Conservation (phyloP, 495 filamentous ascomycete species). For the Beverwykella pulmonaria region DNA sequence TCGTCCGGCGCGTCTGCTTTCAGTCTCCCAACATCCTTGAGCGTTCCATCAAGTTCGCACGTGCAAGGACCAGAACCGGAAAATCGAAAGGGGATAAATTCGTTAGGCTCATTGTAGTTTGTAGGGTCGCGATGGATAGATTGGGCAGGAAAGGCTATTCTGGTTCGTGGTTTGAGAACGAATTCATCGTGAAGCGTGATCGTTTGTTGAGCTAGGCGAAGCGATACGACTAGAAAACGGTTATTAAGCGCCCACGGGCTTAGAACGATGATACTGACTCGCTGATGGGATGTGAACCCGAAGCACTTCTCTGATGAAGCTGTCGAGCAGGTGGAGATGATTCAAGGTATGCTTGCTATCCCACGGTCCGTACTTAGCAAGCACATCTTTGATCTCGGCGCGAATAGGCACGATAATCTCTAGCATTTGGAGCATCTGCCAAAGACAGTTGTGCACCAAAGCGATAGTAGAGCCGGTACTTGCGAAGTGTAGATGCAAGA, state of each 20-base stretch:
- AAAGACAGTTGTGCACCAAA: conserved; percentile 12
- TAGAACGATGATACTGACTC: not conserved
- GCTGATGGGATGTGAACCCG: conserved; percentile 12
- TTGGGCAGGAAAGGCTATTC: conserved; percentile 10
- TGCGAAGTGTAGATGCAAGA: conserved; percentile 17
- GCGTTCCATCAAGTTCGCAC: not conserved
- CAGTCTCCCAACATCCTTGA: conserved; percentile 6
- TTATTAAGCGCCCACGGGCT: not conserved
- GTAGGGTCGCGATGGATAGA: conserved; percentile 11
- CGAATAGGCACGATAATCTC: conserved; percentile 11
- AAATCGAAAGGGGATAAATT: conserved; percentile 18
- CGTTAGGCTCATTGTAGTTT: conserved; percentile 2
- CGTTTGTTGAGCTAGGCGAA: conserved; percentile 6
- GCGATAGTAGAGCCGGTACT: conserved; percentile 11
- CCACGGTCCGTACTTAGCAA: conserved; percentile 13
- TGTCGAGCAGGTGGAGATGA: conserved; percentile 18
- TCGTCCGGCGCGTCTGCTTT: conserved; percentile 19
- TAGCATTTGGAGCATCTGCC: conserved; percentile 13
- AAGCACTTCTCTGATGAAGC: conserved; percentile 21
- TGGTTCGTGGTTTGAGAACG: conserved; percentile 2
- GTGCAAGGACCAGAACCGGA: conserved; percentile 9
- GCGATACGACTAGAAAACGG: conserved; percentile 5
- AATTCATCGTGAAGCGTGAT: conserved; percentile 14
- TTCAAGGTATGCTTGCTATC: conserved; percentile 23
- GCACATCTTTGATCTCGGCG: conserved; percentile 11